phyloP scores from a whole-genome alignment of 169 alveolate genomes.

The Plasmodium reichenowi region DNA sequence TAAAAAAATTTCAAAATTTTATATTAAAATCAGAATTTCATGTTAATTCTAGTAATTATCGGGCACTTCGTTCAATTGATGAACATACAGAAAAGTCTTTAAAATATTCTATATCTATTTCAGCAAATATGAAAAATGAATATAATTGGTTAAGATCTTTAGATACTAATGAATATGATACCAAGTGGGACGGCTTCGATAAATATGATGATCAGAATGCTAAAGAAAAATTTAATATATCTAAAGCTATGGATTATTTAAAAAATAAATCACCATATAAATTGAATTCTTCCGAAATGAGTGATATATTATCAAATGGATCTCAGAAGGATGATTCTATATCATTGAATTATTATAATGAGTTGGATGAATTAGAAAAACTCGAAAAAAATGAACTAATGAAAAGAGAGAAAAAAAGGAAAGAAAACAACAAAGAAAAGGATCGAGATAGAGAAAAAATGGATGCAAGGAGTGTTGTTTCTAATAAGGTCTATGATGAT shows the following conservation, averaged over 20 bases:
- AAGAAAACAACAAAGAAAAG: conserved; percentile 5
- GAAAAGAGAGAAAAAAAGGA: conserved; percentile 21
- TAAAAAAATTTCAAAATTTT: conserved; percentile 84
- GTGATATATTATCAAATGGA: conserved; percentile 35
- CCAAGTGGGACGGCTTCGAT: conserved; percentile 71
- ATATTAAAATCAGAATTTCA: conserved; percentile 81
- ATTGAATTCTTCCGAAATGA: conserved; percentile 69
- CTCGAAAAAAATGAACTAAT: conserved; percentile 43
- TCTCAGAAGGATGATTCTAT: conserved; percentile 52
- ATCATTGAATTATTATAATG: conserved; percentile 63
- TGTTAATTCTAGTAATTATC: conserved; percentile 40
- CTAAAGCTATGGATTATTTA: conserved; percentile 75
- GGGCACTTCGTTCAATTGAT: conserved; percentile 67
- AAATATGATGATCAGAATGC: conserved; percentile 74
- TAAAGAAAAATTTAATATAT: conserved; percentile 61
- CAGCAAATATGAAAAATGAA: conserved; percentile 61
- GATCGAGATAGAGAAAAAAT: conserved; percentile 22
- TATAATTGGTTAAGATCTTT: conserved; percentile 69
- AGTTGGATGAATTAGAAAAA: conserved; percentile 68
- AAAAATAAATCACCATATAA: conserved; percentile 76
- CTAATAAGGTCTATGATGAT: conserved; percentile 55
- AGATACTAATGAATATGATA: conserved; percentile 69
- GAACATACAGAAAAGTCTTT: conserved; percentile 65
- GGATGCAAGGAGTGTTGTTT: conserved; percentile 9
- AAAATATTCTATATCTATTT: conserved; percentile 64